Base-by-base conservation (phyloP, 805 yeast genomes). In the Kazachstania africana region DNA sequence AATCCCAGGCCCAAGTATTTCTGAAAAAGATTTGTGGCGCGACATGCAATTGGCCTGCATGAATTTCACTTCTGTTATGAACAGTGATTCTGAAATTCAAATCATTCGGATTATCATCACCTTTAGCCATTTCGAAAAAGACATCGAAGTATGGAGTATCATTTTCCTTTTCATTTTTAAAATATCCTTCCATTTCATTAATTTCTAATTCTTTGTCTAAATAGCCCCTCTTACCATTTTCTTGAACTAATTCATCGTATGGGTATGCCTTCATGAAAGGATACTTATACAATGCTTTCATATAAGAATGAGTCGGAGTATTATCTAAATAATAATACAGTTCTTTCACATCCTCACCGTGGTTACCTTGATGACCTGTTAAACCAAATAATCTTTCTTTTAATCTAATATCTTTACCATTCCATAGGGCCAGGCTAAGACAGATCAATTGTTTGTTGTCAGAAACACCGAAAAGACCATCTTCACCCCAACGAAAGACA, bases 311-410 rank as follows among this genome's bases (percentile, higher is more conserved):
- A 5, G 95, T 70, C 6, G 96, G 96, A 9, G 93, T 81, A 58
- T 83, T 85, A 59, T 85, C 96, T 38, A 85, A 65, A 49, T 85
- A 84, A 52, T 74, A 85, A 53, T 81, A 81, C 42, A 76, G 55
- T 49, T 81, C 93, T 59, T 85, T 85, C 37, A 83, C 95, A 54
- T 85, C 96, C 53, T 85, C 96, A 34, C 96, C 96, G 55, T 85
- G 96, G 54, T 87, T 87, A 9, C 95, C 96, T 53, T 85, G 87
- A 10, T 82, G 84, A 31, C 93, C 93, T 17, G 95, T 84, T 24
- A 84, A 68, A 2, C 96, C 96, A 55, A 77, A 85, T 39, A 80
- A 64, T 41, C 83, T 76, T 52, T 85, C 96, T 57, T 85, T 85
- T 54, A 85, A 65, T 43, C 83, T 70, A 26, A 72, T 75, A 57